Percentiles rank a stretch among this genome's conserved stretches.
Conservation (phyloP, 345 rosid genomes). For the Brassica carinata region DNA sequence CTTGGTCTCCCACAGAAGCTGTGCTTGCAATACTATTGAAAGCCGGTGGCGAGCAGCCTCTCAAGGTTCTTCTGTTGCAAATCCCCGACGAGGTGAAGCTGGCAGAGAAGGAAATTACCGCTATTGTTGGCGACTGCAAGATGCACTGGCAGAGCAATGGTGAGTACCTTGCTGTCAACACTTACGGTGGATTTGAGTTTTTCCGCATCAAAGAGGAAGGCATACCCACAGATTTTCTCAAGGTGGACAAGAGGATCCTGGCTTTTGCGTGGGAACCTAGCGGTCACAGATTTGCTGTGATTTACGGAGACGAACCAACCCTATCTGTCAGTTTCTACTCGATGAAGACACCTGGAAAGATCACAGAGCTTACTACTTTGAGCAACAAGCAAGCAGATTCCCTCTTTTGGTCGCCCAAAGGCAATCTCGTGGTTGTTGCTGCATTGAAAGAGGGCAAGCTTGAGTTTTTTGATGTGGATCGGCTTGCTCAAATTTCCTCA, state of each 20-base stretch:
- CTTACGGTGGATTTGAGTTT: conserved; percentile 70
- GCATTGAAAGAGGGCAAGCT: too few species aligned
- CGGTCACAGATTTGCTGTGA: conserved; percentile 59
- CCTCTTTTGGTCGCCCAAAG: too few species aligned
- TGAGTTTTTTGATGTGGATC: conserved; percentile 7
- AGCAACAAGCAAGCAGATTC: conserved; percentile 45
- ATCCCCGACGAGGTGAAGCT: conserved; percentile 70
- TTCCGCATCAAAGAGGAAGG: conserved; percentile 79
- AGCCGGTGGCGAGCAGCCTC: conserved; percentile 30
- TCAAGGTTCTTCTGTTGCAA: conserved; percentile 78
- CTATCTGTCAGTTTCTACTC: conserved; percentile 50
- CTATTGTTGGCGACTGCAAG: conserved; percentile 57
- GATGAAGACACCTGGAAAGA: conserved; percentile 36
- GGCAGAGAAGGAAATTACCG: conserved; percentile 74
- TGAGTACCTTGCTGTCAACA: conserved; percentile 70
- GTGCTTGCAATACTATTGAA: conserved; percentile 52
- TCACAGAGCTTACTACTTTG: conserved; percentile 66
- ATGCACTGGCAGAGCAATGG: conserved; percentile 95
- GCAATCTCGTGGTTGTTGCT: too few species aligned
- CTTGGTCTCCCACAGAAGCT: conserved; percentile 86
- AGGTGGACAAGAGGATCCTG: conserved; percentile 49
- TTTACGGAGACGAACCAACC: conserved; percentile 71
- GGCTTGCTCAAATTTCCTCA: conserved; percentile 19
- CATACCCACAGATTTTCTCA: conserved; percentile 81
- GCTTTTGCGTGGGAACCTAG: conserved; percentile 94